Evolutionary conservation across 306 rosid species (phyloP).

Genomic region (Pterocarpus macrocarpus): DNA sequence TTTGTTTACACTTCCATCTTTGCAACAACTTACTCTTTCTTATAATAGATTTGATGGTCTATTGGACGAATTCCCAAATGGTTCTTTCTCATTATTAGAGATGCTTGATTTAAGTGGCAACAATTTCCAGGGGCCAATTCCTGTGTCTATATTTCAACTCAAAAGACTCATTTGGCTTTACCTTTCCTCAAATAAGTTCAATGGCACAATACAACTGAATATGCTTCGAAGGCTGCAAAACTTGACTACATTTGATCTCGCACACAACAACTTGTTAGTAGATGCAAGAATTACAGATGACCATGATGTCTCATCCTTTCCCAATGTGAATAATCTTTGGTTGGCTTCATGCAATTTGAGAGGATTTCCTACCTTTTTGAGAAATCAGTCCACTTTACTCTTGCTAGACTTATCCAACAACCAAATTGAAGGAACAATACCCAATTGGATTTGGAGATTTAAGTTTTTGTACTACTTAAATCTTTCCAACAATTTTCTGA

Average conservation of each 20-base stretch:
- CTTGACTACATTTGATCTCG: constrained; percentile 46
- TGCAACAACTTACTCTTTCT: neutral
- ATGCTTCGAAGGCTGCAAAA: neutral
- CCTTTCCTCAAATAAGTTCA: constrained; percentile 56
- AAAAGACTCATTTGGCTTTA: neutral
- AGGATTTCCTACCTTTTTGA: constrained; percentile 34
- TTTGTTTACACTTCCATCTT: neutral
- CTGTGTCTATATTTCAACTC: constrained; percentile 15
- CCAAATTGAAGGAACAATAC: constrained; percentile 45
- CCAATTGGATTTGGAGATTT: constrained; percentile 56
- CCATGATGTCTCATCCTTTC: neutral
- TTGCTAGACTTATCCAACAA: constrained; percentile 42
- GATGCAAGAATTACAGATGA: accelerated
- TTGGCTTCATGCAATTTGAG: constrained; percentile 46
- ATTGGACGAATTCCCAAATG: neutral
- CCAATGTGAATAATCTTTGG: neutral
- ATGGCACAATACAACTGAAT: constrained; percentile 23
- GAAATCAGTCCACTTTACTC: neutral
- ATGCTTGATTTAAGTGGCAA: neutral
- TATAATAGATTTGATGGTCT: constrained; percentile 28
- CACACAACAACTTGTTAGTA: constrained; percentile 45
- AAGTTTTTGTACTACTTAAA: neutral
- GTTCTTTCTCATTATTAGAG: neutral
- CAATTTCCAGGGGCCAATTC: constrained; percentile 48
- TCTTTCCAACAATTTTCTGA: constrained; percentile 51